Evolutionary conservation across 805 yeast species (phyloP).

Genomic region (Kluyveromyces nonfermentans): DNA sequence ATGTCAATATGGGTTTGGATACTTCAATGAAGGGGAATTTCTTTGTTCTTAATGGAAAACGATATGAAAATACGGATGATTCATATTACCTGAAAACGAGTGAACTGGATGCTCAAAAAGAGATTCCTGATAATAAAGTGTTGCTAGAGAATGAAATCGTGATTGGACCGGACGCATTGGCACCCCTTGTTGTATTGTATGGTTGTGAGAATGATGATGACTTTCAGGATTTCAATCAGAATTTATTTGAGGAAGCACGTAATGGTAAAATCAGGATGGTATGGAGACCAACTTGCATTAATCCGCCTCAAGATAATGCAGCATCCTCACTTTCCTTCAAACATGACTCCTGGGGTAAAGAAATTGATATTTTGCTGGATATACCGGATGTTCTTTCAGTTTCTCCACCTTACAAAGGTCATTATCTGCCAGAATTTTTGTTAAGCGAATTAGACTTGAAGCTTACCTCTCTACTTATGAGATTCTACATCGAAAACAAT

Average conservation of each 20-base stretch:
- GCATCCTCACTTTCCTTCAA: conserved; percentile 26
- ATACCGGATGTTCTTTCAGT: conserved; percentile 40
- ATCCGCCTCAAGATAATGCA: conserved; percentile 33
- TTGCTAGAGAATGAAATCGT: conserved; percentile 50
- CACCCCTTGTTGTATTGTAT: conserved; percentile 56
- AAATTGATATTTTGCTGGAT: conserved; percentile 32
- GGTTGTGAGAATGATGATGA: conserved; percentile 47
- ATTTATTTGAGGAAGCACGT: conserved; percentile 49
- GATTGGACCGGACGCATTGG: conserved; percentile 39
- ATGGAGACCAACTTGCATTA: conserved; percentile 55
- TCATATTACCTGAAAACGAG: conserved; percentile 68
- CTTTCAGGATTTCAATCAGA: conserved; percentile 49
- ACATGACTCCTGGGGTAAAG: conserved; percentile 26
- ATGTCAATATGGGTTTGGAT: not conserved
- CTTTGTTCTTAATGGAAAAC: conserved; percentile 19
- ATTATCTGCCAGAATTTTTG: conserved; percentile 13
- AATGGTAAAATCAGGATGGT: conserved; percentile 62
- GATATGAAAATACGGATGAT: conserved; percentile 59
- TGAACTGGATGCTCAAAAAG: conserved; percentile 20
- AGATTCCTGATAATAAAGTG: conserved; percentile 11
- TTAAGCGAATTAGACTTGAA: conserved; percentile 45
- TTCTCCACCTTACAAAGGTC: conserved; percentile 29
- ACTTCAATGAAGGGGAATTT: conserved; percentile 7
- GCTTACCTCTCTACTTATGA: conserved; percentile 50
- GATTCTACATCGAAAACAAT: conserved; percentile 27